phyloP scores from a whole-genome alignment of 2,329 filamentous ascomycete species.

The Akanthomyces lecanii region DNA sequence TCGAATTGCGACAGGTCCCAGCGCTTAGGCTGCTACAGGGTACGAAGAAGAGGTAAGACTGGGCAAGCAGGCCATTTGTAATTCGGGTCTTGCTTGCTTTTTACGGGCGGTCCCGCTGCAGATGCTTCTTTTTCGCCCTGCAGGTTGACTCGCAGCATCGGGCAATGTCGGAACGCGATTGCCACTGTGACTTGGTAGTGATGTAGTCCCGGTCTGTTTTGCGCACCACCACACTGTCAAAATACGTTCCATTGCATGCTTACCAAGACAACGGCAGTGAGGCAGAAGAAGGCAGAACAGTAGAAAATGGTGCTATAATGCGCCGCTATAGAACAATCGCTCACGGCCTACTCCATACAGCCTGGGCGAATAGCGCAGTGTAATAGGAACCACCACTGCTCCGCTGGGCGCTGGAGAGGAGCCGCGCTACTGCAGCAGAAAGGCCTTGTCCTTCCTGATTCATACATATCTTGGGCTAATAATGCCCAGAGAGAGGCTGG shows the following conservation, averaged over 20 bases:
- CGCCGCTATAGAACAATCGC: neutral
- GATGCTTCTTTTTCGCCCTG: neutral
- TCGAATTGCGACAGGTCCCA: neutral
- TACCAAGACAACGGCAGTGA: neutral
- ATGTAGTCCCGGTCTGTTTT: neutral
- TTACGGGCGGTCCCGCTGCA: neutral
- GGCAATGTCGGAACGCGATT: neutral
- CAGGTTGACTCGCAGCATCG: constrained; percentile 1
- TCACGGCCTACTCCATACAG: neutral
- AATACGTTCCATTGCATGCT: neutral
- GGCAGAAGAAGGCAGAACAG: neutral
- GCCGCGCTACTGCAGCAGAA: neutral
- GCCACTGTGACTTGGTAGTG: neutral
- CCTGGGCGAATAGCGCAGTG: neutral
- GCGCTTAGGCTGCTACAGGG: neutral
- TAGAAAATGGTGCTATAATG: neutral
- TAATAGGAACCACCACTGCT: neutral
- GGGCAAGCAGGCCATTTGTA: neutral
- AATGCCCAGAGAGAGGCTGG: neutral
- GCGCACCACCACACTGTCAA: neutral
- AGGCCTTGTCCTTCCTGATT: neutral
- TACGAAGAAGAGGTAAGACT: neutral
- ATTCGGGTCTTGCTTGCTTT: neutral
- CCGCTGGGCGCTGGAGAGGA: constrained; percentile 3
- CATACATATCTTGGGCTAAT: constrained; percentile 9